These are phyloP conservation scores for Raddia guianensis DNA, from an alignment of 176 grass and related monocot species.

Conservation along the genomic window DNA sequence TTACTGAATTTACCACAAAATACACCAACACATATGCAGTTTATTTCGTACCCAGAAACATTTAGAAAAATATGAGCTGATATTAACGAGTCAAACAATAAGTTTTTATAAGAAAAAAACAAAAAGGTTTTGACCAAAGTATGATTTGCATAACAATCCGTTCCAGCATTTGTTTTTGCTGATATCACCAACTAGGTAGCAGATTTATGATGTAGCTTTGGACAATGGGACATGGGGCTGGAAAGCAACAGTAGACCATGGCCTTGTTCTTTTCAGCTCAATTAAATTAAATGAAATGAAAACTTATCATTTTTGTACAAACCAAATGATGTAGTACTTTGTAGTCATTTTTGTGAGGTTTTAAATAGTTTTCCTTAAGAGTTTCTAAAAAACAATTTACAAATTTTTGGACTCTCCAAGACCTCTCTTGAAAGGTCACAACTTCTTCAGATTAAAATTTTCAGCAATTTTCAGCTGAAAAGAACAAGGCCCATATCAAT, in stretches of 20 bases:
- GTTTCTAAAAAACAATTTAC: too few species aligned
- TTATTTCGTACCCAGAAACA: not conserved
- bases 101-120: constrained; percentile 8
- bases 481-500: not conserved
- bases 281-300: too few species aligned
- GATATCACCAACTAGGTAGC: constrained; percentile 1
- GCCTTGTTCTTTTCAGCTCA: too few species aligned
- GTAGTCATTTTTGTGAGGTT: too few species aligned
- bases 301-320: too few species aligned
- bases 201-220: not conserved
- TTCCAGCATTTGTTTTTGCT: not conserved
- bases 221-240: not conserved
- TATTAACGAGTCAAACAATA: not conserved
- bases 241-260: constrained; percentile 4
- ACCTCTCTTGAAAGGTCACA: too few species aligned
- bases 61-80: not conserved
- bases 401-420: too few species aligned
- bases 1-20: constrained; percentile 37
- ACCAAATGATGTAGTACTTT: too few species aligned
- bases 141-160: constrained; percentile 1
- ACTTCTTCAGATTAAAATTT: too few species aligned
- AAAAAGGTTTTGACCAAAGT: not conserved
- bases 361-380: too few species aligned
- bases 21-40: not conserved
- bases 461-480: too few species aligned